Evolutionary conservation across 768 basidiomycete species (phyloP), one percentile per base, ranked within the genome.

Genomic region (Naganishia antarctica): DNA sequence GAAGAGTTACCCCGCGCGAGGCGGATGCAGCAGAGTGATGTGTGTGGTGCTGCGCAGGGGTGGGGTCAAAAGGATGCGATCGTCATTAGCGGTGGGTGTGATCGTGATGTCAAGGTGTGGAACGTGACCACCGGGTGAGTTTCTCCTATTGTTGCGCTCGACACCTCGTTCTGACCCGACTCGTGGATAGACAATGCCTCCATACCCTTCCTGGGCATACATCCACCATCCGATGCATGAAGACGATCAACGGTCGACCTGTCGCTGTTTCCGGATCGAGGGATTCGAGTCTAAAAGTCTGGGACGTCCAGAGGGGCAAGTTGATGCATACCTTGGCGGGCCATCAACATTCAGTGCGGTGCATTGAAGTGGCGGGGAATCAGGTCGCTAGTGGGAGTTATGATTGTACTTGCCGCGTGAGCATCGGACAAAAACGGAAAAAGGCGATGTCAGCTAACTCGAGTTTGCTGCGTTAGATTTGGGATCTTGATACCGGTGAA

Each of bases 41-140:
- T 74, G 16, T 85, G 86, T 66, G 84, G 84, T 59, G 83, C 88
- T 1, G 86, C 88, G 0, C 82, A 84, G 59, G 94, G 94, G 0
- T 97, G 91, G 90, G 92, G 93, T 0, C 89, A 93, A 73, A 84
- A 85, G 1, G 84, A 85, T 51, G 81, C 90, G 7, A 79, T 96
- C 5, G 85, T 94, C 21, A 87, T 98, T 25, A 91, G 88, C 65
- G 93, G 90, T 1, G 93, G 92, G 4, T 96, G 94, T 71, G 94
- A 99, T 73, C 87, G 92, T 70, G 83, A 84, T 47, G 79, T 99
- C n/a, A 81, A 87, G 37, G 90, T 99, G 0, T 97, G 93, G 93
- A 91, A 96, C 73, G 84, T 88, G 7, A 81, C 84, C 57, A 85
- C 88, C 18, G 92, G 92, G 87, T 93, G 71, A 50, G 85, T 74